Evolutionary conservation across 306 rosid genomes (phyloP).

Genomic region (Senna tora): DNA sequence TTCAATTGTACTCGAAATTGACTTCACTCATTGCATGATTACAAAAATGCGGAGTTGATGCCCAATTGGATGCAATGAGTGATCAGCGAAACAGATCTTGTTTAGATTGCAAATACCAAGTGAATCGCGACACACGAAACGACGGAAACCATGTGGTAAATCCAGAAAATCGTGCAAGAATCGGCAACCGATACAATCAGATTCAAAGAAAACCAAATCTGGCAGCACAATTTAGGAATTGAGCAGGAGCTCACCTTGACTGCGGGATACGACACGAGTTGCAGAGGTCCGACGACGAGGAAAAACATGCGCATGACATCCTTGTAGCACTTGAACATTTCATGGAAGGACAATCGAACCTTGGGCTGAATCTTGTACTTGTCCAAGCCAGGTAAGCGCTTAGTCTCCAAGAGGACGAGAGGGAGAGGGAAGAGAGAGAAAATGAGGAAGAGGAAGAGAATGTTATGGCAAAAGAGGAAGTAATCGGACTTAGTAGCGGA

Average conservation of each 20-base stretch:
- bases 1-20: background rate
- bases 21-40: background rate
- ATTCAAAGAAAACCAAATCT: background rate
- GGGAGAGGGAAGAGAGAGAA: conserved; percentile 85
- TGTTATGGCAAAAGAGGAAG: conserved; percentile 81
- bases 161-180: background rate
- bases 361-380: conserved; percentile 90
- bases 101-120: background rate
- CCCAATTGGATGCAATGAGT: background rate
- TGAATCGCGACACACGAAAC: background rate
- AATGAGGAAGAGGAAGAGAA: conserved; percentile 70
- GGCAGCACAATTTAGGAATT: background rate
- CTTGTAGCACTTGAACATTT: conserved; percentile 66
- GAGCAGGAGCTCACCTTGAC: conserved; percentile 47
- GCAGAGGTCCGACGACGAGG: conserved; percentile 83
- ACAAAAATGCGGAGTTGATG: background rate
- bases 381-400: conserved; percentile 50
- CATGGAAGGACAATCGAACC: conserved; percentile 59
- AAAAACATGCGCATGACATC: conserved; percentile 83
- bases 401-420: conserved; percentile 55
- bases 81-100: conserved; percentile 16
- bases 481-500: conserved; percentile 76
- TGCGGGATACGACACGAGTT: conserved; percentile 81
- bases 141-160: background rate
- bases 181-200: background rate